These are phyloP conservation scores for Gossypium ekmanianum DNA, from an alignment of 345 rosid genomes.

Conservation along the genomic window DNA sequence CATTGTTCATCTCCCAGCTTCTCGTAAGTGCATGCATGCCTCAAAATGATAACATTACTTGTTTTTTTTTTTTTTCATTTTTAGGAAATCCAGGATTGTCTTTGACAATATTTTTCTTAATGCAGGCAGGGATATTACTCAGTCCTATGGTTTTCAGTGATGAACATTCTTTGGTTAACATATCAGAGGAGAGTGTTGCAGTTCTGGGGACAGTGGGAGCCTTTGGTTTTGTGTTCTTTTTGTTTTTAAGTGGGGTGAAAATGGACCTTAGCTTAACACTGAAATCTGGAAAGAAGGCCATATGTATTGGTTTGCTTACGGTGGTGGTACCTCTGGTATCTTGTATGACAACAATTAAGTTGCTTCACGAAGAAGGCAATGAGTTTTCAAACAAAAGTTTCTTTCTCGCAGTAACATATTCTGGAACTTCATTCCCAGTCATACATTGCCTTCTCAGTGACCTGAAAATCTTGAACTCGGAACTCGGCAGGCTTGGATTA, in stretches of 20 bases:
- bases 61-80: background rate
- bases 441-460: slow-evolving; percentile 18
- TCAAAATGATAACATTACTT: background rate
- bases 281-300: slow-evolving; percentile 15
- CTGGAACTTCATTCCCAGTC: slow-evolving; percentile 19
- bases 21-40: slow-evolving; percentile 14
- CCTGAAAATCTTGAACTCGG: slow-evolving; percentile 10
- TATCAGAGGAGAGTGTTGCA: background rate
- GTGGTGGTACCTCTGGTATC: background rate
- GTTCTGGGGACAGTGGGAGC: slow-evolving; percentile 9
- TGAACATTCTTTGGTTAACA: no score
- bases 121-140: background rate
- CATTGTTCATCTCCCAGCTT: slow-evolving; percentile 24
- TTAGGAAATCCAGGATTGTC: background rate
- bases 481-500: no score
- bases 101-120: background rate
- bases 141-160: background rate
- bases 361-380: background rate
- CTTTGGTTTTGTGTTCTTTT: slow-evolving; percentile 23
- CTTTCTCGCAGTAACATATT: background rate
- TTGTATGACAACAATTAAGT: background rate
- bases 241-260: background rate
- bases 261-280: background rate
- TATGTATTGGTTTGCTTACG: slow-evolving; percentile 10
- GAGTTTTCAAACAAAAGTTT: background rate